Evolutionary conservation across 371 early-diverging fungal genomes (phyloP), one percentile per base, ranked within the genome.

Genomic region (Syncephalis fuscata): DNA sequence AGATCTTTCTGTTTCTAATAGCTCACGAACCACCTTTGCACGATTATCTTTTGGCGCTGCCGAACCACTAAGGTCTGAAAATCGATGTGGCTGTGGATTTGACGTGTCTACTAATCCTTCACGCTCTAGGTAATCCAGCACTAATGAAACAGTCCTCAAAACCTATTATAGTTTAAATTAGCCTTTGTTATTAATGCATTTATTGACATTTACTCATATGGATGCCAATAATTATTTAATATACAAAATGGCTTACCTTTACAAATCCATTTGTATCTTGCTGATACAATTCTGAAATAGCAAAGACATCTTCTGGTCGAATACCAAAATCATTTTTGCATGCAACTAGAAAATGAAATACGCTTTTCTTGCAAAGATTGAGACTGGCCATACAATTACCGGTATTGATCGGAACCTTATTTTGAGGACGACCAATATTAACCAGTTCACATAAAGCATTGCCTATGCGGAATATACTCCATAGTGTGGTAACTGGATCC

Each of bases 191-290:
- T 24, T 16, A 20, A 40, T 11, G 19, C 0, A 9, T 51, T 44
- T 48, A n/a, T n/a, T n/a, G n/a, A n/a, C n/a, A n/a, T n/a, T n/a
- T n/a, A n/a, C n/a, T n/a, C n/a, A n/a, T n/a, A n/a, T n/a, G n/a
- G n/a, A n/a, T n/a, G n/a, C n/a, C n/a, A n/a, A n/a, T n/a, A n/a
- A 45, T 52, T 37, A 47, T 32, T 16, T 22, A 17, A 19, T 14
- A 26, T 11, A 20, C n/a, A 47, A 11, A 46, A 25, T 19, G 0
- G 32, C 46, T 50, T 71, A 92, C 94, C 76, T 90, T 95, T 56
- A 94, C 85, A 61, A 94, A 88, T 21, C 86, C 88, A 58, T 87
- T 87, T 26, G 92, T 95, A 62, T 95, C 93, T 55, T 94, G 88
- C 55, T 80, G 80, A 61, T 83, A 91, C 44, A 94, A 66, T 47